phyloP scores from a whole-genome alignment of 192 early-diverging fungal species.

The Coemansia sp. region DNA sequence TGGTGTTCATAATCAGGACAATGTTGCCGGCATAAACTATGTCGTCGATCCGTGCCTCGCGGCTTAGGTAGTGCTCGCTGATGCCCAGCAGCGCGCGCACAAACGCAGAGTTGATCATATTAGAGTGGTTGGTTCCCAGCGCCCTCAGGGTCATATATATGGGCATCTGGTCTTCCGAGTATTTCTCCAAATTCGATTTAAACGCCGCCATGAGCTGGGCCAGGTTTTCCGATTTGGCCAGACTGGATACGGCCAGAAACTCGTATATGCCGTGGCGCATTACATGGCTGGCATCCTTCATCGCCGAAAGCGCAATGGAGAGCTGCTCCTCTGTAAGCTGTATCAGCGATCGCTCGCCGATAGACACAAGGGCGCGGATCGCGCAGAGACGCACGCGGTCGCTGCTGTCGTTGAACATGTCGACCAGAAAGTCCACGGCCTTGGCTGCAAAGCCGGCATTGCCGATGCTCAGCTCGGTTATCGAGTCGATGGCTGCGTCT shows the following conservation, averaged over 20 bases:
- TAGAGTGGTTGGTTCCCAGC: constrained; percentile 62
- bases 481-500: constrained; percentile 81
- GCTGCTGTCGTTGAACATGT: constrained; percentile 98
- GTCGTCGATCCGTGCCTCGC: constrained; percentile 69
- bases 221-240: constrained; percentile 44
- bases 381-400: constrained; percentile 79
- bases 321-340: constrained; percentile 71
- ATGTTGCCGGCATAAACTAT: constrained; percentile 66
- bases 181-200: constrained; percentile 59
- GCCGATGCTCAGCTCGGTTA: constrained; percentile 71
- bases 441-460: constrained; percentile 66
- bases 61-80: constrained; percentile 64
- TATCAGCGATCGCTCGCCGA: constrained; percentile 60
- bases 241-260: constrained; percentile 62
- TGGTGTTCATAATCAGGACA: constrained; percentile 78
- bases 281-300: constrained; percentile 68
- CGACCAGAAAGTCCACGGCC: constrained; percentile 82
- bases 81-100: constrained; percentile 62
- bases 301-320: constrained; percentile 63
- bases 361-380: constrained; percentile 67
- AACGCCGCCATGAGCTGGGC: constrained; percentile 59
- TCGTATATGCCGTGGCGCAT: constrained; percentile 72
- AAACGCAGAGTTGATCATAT: constrained; percentile 35
- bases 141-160: constrained; percentile 66
- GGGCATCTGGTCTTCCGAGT: constrained; percentile 65